phyloP scores from a whole-genome alignment of 163 green algal genomes.

The Coccomyxa subellipsoidea region DNA sequence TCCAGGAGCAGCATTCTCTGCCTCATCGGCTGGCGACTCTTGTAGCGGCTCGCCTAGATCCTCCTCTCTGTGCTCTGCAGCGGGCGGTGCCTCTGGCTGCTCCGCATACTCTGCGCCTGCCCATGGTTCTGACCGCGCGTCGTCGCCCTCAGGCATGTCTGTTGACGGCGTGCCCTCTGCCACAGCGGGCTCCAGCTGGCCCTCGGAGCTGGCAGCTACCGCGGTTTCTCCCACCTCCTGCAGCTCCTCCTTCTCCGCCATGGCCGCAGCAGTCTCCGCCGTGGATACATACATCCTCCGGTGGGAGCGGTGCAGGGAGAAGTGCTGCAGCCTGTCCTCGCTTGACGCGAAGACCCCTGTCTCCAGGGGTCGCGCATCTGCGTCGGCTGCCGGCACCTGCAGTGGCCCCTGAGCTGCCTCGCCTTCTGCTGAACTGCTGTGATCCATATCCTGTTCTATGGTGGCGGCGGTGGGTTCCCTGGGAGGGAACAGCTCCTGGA shows the following conservation, averaged over 20 bases:
- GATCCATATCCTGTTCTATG: not conserved
- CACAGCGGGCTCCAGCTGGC: not conserved
- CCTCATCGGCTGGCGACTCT: not conserved
- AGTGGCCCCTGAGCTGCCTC: not conserved
- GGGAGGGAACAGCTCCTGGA: not conserved
- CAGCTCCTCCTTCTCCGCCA: not conserved
- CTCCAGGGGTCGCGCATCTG: not conserved
- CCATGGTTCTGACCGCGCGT: not conserved
- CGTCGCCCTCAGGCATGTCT: too few relatives aligned
- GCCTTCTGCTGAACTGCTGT: not conserved
- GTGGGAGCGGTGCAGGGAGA: constrained; percentile 4
- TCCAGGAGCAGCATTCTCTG: not conserved
- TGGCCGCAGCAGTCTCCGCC: not conserved
- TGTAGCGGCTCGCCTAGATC: not conserved
- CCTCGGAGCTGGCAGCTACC: not conserved
- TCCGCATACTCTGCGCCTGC: not conserved
- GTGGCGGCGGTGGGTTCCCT: not conserved
- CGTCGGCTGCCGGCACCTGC: not conserved
- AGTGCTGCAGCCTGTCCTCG: not conserved
- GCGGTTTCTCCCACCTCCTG: not conserved
- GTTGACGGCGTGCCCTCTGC: not conserved
- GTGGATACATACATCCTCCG: not conserved
- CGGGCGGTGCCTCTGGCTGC: not conserved
- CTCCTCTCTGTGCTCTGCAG: not conserved
- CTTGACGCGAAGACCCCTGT: not conserved